Evolutionary conservation across 148 eudicot species (phyloP).

Genomic region (Heliamphora exappendiculata): DNA sequence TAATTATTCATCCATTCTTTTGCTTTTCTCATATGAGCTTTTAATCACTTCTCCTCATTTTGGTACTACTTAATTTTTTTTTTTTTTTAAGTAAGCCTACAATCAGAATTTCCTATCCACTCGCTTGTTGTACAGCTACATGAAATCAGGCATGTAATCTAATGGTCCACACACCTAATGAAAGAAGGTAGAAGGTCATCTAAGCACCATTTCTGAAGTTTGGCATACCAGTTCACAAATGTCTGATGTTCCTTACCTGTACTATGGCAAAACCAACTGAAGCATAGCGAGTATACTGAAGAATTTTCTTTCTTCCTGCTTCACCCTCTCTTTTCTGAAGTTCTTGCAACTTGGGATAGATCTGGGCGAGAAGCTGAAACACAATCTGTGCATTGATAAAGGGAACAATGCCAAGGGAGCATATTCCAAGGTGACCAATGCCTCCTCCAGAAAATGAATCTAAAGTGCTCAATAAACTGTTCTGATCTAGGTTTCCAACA

Average conservation of each 20-base stretch:
- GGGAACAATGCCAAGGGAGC: conserved; percentile 98
- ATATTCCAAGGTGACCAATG: conserved; percentile 94
- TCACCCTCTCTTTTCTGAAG: conserved; percentile 98
- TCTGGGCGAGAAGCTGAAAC: conserved; percentile 92
- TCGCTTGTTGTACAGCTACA: background rate
- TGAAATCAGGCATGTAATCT: background rate
- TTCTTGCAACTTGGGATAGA: conserved; percentile 95
- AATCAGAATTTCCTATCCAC: background rate
- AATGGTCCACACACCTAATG: background rate
- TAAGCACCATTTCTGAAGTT: background rate
- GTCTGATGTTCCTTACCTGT: conserved; percentile 54
- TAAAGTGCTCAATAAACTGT: conserved; percentile 83
- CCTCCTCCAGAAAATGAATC: conserved; percentile 99
- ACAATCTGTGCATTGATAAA: conserved; percentile 97
- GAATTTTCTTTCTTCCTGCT: conserved; percentile 96
- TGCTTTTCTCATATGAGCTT: background rate
- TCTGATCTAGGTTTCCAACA: conserved; percentile 86
- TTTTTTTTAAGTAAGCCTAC: background rate
- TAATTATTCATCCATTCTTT: background rate
- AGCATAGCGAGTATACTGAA: conserved; percentile 96
- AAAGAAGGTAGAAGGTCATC: background rate
- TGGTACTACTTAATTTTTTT: background rate
- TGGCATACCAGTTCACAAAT: background rate
- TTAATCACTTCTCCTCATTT: background rate
- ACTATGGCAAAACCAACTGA: conserved; percentile 98